Percentiles rank a stretch among this genome's conserved stretches.
Evolutionary conservation across 1,284 basidiomycete genomes (phyloP).

Genomic region (Sporisorium scitamineum): DNA sequence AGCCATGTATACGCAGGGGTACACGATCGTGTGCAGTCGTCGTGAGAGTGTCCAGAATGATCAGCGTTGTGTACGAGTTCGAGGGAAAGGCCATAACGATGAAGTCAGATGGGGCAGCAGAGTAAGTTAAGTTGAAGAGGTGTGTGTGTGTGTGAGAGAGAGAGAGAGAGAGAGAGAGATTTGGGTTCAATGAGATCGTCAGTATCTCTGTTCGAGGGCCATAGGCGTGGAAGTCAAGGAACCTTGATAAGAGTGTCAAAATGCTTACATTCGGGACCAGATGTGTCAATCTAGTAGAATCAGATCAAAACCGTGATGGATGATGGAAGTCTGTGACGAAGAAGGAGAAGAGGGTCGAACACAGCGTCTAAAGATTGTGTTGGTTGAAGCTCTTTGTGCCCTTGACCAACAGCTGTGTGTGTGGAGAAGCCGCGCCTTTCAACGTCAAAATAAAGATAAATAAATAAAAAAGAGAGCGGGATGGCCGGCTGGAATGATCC

Average conservation of each 20-base stretch:
- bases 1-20: neutral
- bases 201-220: conserved; percentile 2
- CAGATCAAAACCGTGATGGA: neutral
- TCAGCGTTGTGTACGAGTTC: neutral
- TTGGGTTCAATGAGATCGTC: conserved; percentile 1
- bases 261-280: neutral
- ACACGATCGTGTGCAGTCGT: neutral
- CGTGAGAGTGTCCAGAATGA: neutral
- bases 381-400: neutral
- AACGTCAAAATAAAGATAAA: conserved; percentile 9
- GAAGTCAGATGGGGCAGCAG: neutral
- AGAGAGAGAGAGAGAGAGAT: neutral
- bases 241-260: neutral
- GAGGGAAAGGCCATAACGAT: neutral
- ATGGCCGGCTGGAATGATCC: conserved; percentile 35
- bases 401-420: conserved; percentile 24
- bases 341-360: neutral
- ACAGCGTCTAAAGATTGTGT: neutral
- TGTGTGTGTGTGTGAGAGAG: neutral
- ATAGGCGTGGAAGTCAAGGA: neutral
- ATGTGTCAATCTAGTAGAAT: neutral
- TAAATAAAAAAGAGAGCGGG: too few relatives aligned
- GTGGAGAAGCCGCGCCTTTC: conserved; percentile 35
- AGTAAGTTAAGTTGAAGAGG: neutral
- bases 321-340: conserved; percentile 4